Base-by-base conservation (phyloP, 2,329 filamentous ascomycete species). In the Nothophoma quercina region DNA sequence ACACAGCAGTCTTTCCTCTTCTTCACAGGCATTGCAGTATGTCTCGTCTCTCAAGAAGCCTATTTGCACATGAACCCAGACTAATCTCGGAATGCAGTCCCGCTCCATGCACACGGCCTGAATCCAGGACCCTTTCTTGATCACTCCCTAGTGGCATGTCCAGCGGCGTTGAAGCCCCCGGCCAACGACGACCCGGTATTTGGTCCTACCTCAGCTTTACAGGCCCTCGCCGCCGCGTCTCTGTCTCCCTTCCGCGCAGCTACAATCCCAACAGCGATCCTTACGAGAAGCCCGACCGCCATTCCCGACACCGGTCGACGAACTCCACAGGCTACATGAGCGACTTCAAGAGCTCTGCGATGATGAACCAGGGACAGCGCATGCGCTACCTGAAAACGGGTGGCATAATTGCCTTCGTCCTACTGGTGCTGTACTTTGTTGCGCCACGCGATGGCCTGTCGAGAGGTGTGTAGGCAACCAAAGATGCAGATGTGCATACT, bases 321-420 rank as follows among this genome's bases (percentile, higher is more conserved):
- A 70, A 67, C 40, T 66, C 68, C n/a, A 60, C 69, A 56, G 66
- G 63, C 69, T 73, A 71, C 62, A 77, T 78, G 74, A 72, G 74
- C 62, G 74, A 76, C 60, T 63, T 74, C 66, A 78, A 78, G 69
- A 67, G 74, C 48, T 71, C 73, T 74, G 65, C 76, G 62, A 87
- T 62, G 32, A 86, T 87, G 85, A 84, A 84, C 64, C 84, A 85
- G 76, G 83, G 81, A 59, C 83, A 85, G 74, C 78, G 83, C 69
- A 75, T 83, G 44, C 79, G 85, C 56, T 85, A 82, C 65, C 67
- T 88, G 64, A 88, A 86, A 78, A 83, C 83, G 44, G 84, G 83
- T 32, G 83, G 82, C 59, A 78, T 88, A 55, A 75, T 87, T 55
- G 79, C 80, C 45, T 79, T 85, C 58, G 72, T 88, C 40, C 68